A percentile compares a stretch with the other conserved stretches of the same genome.
These are phyloP conservation scores for Brassica nigra DNA, from an alignment of 345 rosid species.

Conservation along the genomic window DNA sequence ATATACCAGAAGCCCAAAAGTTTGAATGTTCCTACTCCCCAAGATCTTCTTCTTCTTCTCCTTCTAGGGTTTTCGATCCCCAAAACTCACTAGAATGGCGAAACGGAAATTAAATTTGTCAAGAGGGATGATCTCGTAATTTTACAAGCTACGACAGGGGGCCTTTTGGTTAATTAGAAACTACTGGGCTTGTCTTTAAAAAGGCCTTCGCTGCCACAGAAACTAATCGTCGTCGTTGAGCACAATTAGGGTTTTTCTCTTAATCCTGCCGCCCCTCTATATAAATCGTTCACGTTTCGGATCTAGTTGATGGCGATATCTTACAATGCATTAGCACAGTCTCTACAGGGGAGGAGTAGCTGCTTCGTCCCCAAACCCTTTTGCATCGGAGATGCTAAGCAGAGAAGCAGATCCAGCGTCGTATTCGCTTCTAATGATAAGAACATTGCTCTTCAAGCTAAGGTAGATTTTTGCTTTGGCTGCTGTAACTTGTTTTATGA, in stretches of 20 bases:
- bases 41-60: constrained; percentile 10
- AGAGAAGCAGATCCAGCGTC: constrained; percentile 30
- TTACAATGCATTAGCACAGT: constrained; percentile 27
- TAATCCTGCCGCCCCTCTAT: constrained; percentile 25
- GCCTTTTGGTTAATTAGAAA: background rate
- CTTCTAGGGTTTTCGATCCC: constrained; percentile 24
- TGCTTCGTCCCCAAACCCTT: constrained; percentile 19
- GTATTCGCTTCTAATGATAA: constrained; percentile 33
- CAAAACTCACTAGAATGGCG: background rate
- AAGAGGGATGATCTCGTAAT: background rate
- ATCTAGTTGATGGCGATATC: constrained; percentile 21
- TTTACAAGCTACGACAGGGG: background rate
- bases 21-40: background rate
- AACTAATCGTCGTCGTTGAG: background rate
- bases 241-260: constrained; percentile 30
- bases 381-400: constrained; percentile 18
- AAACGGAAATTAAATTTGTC: background rate
- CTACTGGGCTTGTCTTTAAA: constrained; percentile 25
- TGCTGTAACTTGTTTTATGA: background rate
- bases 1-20: constrained; percentile 4
- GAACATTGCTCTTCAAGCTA: constrained; percentile 28
- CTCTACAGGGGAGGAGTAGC: constrained; percentile 13
- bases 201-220: background rate
- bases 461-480: constrained; percentile 13
- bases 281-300: background rate